phyloP scores from a whole-genome alignment of 2,329 filamentous ascomycete species.

The Fusarium phyllophilum region DNA sequence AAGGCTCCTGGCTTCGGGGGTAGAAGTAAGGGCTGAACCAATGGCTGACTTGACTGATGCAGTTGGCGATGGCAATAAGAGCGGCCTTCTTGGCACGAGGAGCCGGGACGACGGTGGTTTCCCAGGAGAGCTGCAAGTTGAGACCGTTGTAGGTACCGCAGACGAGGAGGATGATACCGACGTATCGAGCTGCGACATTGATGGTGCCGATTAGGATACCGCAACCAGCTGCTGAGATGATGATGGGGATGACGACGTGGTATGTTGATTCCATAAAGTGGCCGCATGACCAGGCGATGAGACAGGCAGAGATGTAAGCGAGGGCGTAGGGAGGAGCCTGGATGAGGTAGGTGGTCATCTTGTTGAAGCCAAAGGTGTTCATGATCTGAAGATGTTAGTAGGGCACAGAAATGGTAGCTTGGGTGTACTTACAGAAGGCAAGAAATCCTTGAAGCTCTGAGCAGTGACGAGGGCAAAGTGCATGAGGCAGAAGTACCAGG shows the following conservation, averaged over 20 bases:
- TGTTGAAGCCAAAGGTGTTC: slow-evolving; percentile 44
- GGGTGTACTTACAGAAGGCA: slow-evolving; percentile 48
- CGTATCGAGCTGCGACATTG: slow-evolving; percentile 55
- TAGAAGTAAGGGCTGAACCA: slow-evolving; percentile 57
- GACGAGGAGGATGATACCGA: slow-evolving; percentile 54
- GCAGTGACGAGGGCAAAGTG: slow-evolving; percentile 58
- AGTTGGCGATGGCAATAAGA: slow-evolving; percentile 56
- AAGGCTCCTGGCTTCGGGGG: slow-evolving; percentile 44
- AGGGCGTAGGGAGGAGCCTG: slow-evolving; percentile 56
- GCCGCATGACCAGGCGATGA: slow-evolving; percentile 53
- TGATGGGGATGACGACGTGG: slow-evolving; percentile 53
- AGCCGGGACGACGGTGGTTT: slow-evolving; percentile 53
- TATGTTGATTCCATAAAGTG: slow-evolving; percentile 52
- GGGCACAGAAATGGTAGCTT: fast-evolving
- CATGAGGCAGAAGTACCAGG: slow-evolving; percentile 52
- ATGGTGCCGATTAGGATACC: slow-evolving; percentile 55
- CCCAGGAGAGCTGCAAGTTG: slow-evolving; percentile 55
- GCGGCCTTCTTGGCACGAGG: slow-evolving; percentile 55
- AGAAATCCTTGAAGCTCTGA: slow-evolving; percentile 55
- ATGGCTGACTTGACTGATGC: slow-evolving; percentile 52
- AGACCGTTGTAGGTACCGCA: slow-evolving; percentile 54
- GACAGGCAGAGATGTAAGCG: slow-evolving; percentile 53
- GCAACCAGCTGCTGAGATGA: slow-evolving; percentile 51
- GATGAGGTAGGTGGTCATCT: slow-evolving; percentile 52
- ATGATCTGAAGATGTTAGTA: slow-evolving; percentile 40